Evolutionary conservation across 768 basidiomycete genomes (phyloP), one percentile per base, ranked within the genome.

Genomic region (Sistotremastrum suecicum): DNA sequence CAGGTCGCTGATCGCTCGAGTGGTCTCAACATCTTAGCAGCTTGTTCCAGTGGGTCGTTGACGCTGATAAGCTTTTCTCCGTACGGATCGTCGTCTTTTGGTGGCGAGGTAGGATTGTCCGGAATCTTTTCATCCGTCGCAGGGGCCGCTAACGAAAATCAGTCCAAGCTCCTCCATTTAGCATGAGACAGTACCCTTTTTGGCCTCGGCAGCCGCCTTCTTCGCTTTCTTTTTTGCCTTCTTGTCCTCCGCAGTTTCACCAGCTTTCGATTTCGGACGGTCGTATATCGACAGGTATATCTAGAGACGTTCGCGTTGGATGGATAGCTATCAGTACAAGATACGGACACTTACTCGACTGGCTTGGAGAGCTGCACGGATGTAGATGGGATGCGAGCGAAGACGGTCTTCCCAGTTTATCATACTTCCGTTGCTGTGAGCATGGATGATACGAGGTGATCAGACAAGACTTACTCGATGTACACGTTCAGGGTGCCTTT

Each of bases 401-500:
- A 97, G 64, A 31, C 64, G 63, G 58, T 94, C 83, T 60, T 88
- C 90, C 79, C 84, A 95, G 39, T 69, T 63, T 41, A 94, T 63
- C 54, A 94, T 65, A 44, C 90, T 92, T 49, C 29, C 39, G 12
- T 31, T 9, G 5, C 11, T 10, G 39, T n/a, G 8, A 7, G 11
- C 34, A 37, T 45, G 31, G 47, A 43, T 31, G n/a, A 49, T 39
- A 47, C 10, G 35, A 45, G 36, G 29, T 37, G 7, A 20, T 29
- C 33, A 47, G 7, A 33, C 36, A 10, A 31, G 6, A 66, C 83
- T 49, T 53, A 97, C 94, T 78, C 76, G 44, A 85, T 50, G 59
- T 98, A 98, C 8, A 88, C 76, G 44, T 80, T 82, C 34, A 98
- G 64, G 5, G 85, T 94, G 55, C 80, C 85, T 54, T 86, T 90